These are phyloP conservation scores for Fusarium caatingaense DNA, from an alignment of 2,329 filamentous ascomycete species.

Conservation along the genomic window DNA sequence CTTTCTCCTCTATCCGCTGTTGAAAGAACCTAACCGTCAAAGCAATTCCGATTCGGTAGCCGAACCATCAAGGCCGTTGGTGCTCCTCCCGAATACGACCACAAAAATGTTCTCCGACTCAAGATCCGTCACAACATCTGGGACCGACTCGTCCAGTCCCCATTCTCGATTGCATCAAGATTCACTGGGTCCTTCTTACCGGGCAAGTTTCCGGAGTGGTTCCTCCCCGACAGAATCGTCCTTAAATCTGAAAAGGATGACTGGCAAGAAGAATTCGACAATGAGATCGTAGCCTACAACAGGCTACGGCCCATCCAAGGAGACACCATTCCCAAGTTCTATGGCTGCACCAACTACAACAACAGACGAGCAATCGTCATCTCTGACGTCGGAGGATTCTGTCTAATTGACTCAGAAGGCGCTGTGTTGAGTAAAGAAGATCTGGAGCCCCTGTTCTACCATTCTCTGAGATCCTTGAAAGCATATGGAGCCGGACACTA, in stretches of 20 bases:
- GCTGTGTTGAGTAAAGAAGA: not conserved
- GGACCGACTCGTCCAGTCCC: not conserved
- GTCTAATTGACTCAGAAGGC: not conserved
- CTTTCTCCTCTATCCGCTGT: not conserved
- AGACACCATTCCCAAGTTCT: not conserved
- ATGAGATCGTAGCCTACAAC: not conserved
- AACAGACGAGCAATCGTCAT: not conserved
- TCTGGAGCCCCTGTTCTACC: not conserved
- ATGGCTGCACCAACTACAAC: not conserved
- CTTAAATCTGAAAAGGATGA: not conserved
- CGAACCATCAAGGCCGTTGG: not conserved
- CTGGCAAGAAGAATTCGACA: not conserved
- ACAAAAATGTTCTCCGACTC: rapidly evolving
- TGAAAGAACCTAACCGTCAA: not conserved
- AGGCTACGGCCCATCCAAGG: not conserved
- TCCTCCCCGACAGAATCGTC: not conserved
- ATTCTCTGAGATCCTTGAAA: not conserved
- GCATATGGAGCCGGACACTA: not conserved
- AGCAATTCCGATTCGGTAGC: not conserved
- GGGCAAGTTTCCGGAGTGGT: rapidly evolving
- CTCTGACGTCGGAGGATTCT: not conserved
- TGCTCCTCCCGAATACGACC: rapidly evolving
- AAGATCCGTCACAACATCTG: not conserved
- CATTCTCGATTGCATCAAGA: not conserved
- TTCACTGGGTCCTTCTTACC: rapidly evolving